Base-by-base conservation (phyloP, 805 yeast genomes). In the Candida hungchunana region DNA sequence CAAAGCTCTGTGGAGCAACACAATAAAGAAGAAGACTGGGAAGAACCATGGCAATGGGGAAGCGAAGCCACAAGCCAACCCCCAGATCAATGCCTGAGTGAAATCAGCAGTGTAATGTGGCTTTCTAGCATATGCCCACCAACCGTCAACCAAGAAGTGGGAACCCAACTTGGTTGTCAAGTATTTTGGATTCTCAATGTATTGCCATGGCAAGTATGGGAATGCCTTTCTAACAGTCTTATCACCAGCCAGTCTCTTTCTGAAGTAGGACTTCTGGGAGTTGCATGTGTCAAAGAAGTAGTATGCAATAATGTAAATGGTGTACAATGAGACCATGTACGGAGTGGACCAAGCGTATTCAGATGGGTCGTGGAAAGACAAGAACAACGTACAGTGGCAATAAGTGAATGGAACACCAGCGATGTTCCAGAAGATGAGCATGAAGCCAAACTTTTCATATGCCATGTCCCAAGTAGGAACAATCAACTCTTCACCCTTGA, bases 391-490 rank as follows among this genome's bases (percentile, higher is more conserved):
- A 61, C 94, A 82, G 58, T 88, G 96, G 63, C 97, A 87, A 68
- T 93, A 93, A 28, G 97, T 90, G 77, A 80, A 93, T 32, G 98
- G 98, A 27, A 93, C 98, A 53, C 98, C 98, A 21, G 97, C 96
- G 60, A 93, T 87, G 67, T 93, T 93, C 98, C 98, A 93, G 72
- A 93, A 93, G 51, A 89, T 78, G 48, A 93, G 75, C 97, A 93
- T 89, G 71, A 93, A 93, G n/a, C 98, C 98, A 54, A 93, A 93
- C 66, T 93, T 93, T 63, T 93, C 98, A 63, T 93, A 93, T 21
- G 95, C 96, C 97, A 93, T 90, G 62, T 93, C 98, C 97, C 98
- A 93, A 14, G 96, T 84, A 51, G 97, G 96, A 44, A 89, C 95
- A 59, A 93, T 93, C 52, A 90, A 69, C 60, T 93, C 97, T 65